phyloP scores from a whole-genome alignment of 2,329 filamentous ascomycete genomes.

The Trichoderma sp. region DNA sequence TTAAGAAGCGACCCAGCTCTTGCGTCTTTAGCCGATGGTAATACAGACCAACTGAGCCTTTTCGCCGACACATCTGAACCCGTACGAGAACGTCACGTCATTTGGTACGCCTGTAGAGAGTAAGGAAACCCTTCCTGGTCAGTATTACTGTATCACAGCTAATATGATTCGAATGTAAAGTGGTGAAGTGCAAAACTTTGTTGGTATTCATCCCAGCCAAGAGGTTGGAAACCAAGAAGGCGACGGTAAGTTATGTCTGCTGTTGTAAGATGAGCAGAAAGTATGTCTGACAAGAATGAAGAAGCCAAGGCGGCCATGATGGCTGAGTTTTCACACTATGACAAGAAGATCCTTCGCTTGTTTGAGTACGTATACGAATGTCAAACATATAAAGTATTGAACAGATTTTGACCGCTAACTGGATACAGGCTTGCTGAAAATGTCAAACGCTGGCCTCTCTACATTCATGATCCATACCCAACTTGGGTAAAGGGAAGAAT shows the following conservation, averaged over 20 bases:
- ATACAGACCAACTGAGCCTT: neutral
- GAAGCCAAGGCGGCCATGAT: neutral
- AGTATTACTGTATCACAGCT: neutral
- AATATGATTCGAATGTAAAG: neutral
- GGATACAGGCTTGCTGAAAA: neutral
- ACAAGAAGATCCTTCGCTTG: neutral
- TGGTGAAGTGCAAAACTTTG: neutral
- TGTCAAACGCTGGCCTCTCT: neutral
- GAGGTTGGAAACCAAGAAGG: neutral
- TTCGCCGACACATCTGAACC: neutral
- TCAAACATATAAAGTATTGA: neutral
- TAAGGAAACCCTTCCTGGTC: neutral
- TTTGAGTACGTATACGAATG: neutral
- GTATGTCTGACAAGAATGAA: neutral
- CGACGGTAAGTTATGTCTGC: neutral
- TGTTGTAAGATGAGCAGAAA: neutral
- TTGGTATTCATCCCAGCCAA: neutral
- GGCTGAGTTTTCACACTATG: neutral
- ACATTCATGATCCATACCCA: neutral
- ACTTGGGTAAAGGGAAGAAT: neutral
- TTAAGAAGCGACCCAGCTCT: neutral
- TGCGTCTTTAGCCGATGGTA: neutral
- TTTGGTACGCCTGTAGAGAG: neutral
- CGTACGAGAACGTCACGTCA: neutral
- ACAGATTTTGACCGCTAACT: neutral